Conservation (phyloP, 1,284 basidiomycete species). For the Sporisorium sorghi region DNA sequence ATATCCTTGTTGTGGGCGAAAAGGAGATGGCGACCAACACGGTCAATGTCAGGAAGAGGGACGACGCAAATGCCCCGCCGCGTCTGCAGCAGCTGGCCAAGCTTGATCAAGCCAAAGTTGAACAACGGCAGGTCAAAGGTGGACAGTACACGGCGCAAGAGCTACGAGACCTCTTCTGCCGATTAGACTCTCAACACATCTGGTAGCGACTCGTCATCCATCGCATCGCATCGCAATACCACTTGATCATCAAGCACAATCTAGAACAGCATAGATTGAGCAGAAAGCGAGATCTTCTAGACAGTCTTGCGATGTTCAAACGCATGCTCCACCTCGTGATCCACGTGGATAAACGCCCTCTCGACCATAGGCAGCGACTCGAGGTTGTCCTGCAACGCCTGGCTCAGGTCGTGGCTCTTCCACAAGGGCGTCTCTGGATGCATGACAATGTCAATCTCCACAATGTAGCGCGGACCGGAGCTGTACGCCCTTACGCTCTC, state of each 20-base stretch:
- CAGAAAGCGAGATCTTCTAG: slow-evolving; percentile 3
- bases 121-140: neutral
- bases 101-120: neutral
- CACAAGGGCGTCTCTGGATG: slow-evolving; percentile 86
- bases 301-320: slow-evolving; percentile 57
- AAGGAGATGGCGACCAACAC: slow-evolving; percentile 53
- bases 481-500: slow-evolving; percentile 75
- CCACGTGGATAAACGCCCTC: slow-evolving; percentile 60
- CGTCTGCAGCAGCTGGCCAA: slow-evolving; percentile 16
- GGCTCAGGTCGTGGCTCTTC: slow-evolving; percentile 91
- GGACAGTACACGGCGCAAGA: slow-evolving; percentile 22
- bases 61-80: slow-evolving; percentile 34
- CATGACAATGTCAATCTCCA: slow-evolving; percentile 96
- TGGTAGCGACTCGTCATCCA: slow-evolving; percentile 23
- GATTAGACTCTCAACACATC: slow-evolving; percentile 27
- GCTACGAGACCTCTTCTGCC: slow-evolving; percentile 29
- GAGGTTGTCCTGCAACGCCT: slow-evolving; percentile 91
- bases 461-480: slow-evolving; percentile 80
- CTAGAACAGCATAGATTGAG: neutral
- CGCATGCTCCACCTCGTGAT: slow-evolving; percentile 59
- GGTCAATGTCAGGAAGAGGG: slow-evolving; percentile 55
- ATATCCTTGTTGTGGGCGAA: slow-evolving; percentile 64
- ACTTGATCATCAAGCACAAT: neutral
- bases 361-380: slow-evolving; percentile 91
- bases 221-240: neutral